Conservation (phyloP, 352 stramenopile species). For the Globisporangium canariense region DNA sequence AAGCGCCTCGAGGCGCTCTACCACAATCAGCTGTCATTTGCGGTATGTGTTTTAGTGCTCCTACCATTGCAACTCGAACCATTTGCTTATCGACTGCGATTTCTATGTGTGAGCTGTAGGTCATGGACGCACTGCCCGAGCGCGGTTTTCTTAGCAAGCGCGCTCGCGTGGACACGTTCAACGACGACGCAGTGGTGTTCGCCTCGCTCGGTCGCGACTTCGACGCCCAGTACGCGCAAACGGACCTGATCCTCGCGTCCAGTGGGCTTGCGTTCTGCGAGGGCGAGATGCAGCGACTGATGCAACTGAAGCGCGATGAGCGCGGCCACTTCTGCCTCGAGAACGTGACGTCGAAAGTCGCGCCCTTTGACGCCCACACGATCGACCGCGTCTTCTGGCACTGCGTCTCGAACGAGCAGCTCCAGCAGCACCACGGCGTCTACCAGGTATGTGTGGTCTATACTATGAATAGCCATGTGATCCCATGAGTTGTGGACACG, state of each 20-base stretch:
- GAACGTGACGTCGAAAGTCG: neutral
- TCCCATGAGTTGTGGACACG: too few relatives aligned
- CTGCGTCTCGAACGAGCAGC: neutral
- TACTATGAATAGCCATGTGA: too few relatives aligned
- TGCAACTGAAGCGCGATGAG: neutral
- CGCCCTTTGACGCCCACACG: neutral
- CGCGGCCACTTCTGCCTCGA: conserved; percentile 3
- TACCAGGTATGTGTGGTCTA: neutral
- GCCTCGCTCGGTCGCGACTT: conserved; percentile 11
- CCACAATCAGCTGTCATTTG: conserved; percentile 13
- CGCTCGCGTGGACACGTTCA: neutral
- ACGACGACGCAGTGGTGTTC: conserved; percentile 18
- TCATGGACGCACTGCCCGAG: neutral
- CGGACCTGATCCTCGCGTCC: neutral
- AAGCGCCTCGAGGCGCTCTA: conserved; percentile 35
- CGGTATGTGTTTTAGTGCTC: neutral
- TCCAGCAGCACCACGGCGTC: conserved; percentile 4
- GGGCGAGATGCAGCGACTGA: neutral
- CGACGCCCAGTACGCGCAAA: conserved; percentile 8
- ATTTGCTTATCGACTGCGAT: too few relatives aligned
- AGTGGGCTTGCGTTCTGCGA: neutral
- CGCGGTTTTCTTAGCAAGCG: conserved; percentile 4
- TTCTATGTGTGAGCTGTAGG: neutral
- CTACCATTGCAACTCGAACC: too few relatives aligned
- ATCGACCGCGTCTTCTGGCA: conserved; percentile 11